These are phyloP conservation scores for Metschnikowia cubensis DNA, from an alignment of 805 yeast genomes.

Conservation along the genomic window DNA sequence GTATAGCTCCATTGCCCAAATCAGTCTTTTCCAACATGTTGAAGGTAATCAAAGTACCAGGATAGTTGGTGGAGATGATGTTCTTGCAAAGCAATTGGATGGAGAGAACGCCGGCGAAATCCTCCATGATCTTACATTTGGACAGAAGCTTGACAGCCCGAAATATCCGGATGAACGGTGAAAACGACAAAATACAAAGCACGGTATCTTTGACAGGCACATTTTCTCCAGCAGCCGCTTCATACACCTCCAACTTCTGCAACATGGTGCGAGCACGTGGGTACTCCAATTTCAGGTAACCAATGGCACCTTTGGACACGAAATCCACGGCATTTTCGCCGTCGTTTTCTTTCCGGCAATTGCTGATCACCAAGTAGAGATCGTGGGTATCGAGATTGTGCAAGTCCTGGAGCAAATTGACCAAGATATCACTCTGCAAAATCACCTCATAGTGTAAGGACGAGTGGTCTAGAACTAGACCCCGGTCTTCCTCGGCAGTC, in stretches of 20 bases:
- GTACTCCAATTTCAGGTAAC: slow-evolving; percentile 59
- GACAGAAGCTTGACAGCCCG: slow-evolving; percentile 36
- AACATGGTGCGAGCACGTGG: slow-evolving; percentile 62
- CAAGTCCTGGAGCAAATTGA: slow-evolving; percentile 34
- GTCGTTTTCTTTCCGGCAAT: slow-evolving; percentile 4
- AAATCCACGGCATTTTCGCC: slow-evolving; percentile 43
- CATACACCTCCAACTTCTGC: slow-evolving; percentile 51
- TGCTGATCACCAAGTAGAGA: slow-evolving; percentile 31
- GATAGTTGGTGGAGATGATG: slow-evolving; percentile 22
- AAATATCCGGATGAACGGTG: slow-evolving; percentile 30
- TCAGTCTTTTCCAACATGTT: slow-evolving; percentile 34
- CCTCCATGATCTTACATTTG: slow-evolving; percentile 39
- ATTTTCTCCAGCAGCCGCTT: slow-evolving; percentile 12
- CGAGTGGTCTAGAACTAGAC: slow-evolving; percentile 25
- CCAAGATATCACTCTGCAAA: slow-evolving; percentile 35
- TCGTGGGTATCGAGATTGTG: slow-evolving; percentile 33
- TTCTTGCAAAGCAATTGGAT: slow-evolving; percentile 38
- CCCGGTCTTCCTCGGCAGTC: slow-evolving; percentile 3
- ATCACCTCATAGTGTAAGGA: slow-evolving; percentile 34
- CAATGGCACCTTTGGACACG: slow-evolving; percentile 70
- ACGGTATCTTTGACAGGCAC: slow-evolving; percentile 20
- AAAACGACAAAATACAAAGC: slow-evolving; percentile 30
- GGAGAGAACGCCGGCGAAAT: slow-evolving; percentile 32
- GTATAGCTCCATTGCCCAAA: slow-evolving; percentile 11
- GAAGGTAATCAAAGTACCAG: slow-evolving; percentile 38